Conservation (phyloP, 2,329 filamentous ascomycete species). For the Pestalotiopsis sp. region DNA sequence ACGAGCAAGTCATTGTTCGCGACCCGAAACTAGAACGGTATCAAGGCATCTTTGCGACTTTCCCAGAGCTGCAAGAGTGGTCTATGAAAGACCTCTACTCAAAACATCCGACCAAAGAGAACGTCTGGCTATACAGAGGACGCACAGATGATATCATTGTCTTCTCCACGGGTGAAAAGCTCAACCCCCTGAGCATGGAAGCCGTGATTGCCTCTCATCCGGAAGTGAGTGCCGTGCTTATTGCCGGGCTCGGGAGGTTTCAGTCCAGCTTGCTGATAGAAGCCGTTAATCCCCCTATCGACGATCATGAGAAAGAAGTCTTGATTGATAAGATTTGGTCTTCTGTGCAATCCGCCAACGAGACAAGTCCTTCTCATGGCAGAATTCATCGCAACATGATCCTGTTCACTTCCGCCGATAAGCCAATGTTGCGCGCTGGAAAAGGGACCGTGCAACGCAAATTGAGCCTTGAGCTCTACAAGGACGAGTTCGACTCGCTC, state of each 20-base stretch:
- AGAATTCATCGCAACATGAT: constrained; percentile 27
- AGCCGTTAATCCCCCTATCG: constrained; percentile 8
- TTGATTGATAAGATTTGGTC: constrained; percentile 22
- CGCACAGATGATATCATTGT: constrained; percentile 34
- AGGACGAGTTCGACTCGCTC: constrained; percentile 32
- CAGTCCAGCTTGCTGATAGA: constrained; percentile 30
- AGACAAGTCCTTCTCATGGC: constrained; percentile 18
- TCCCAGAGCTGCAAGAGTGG: constrained; percentile 40
- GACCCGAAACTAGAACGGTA: constrained; percentile 23
- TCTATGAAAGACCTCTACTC: constrained; percentile 42
- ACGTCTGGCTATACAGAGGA: constrained; percentile 35
- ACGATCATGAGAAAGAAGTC: constrained; percentile 10
- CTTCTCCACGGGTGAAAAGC: constrained; percentile 43
- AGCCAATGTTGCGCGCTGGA: constrained; percentile 34
- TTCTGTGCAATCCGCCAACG: constrained; percentile 18
- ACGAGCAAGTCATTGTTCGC: constrained; percentile 35
- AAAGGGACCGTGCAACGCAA: constrained; percentile 40
- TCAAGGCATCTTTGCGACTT: constrained; percentile 43
- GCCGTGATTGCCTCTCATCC: constrained; percentile 31
- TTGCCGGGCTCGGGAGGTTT: constrained; percentile 33
- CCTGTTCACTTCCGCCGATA: constrained; percentile 28
- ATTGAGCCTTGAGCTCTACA: constrained; percentile 30
- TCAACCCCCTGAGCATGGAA: constrained; percentile 43
- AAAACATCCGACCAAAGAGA: constrained; percentile 33
- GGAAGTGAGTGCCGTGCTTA: constrained; percentile 30